Evolutionary conservation across 352 stramenopile genomes (phyloP), one percentile per base, ranked within the genome.

Genomic region (Globisporangium spiculum): DNA sequence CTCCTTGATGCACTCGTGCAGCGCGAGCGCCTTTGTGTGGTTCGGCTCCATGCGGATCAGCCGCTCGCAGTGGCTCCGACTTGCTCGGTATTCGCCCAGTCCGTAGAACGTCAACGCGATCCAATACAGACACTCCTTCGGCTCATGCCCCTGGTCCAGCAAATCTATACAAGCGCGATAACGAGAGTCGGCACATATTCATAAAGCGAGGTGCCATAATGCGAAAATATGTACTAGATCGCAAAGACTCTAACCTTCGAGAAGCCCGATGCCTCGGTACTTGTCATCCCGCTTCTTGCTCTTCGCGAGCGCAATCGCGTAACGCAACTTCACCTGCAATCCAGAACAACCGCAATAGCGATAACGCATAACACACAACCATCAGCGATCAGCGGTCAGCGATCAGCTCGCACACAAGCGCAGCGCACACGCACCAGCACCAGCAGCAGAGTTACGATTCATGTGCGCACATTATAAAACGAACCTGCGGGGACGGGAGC

Each of bases 241-340:
- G 22, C 41, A 27, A 56, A 16, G 27, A 10, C 67, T 90, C 85
- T 8, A 66, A 90, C 85, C 85, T 86, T 93, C 86, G 44, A 93
- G 67, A 34, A 93, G 74, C 1, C 75, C 83, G 20, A 92, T 79
- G 14, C 82, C 86, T 44, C 86, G 82, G 63, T 84, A 82, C 71
- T 93, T 93, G 70, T 93, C 82, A 60, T 93, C 86, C n/a, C 83
- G 79, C 60, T 91, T 91, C 60, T 75, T 77, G 73, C 86, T 93
- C 73, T 93, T 93, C 50, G 79, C 83, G 60, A 93, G 63, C 65
- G 83, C 84, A 41, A 90, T 72, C 24, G 84, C 86, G 53, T 93
- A 93, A 4, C 81, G 81, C 46, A 90, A 61, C 58, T 93, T 93
- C 60, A 92, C 81, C 80, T 90, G 60, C 46, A 66, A n/a, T 65